Percentiles rank a stretch among this genome's conserved stretches.
Evolutionary conservation across 371 early-diverging fungal genomes (phyloP).

Genomic region (Encephalitozoon intestinalis): DNA sequence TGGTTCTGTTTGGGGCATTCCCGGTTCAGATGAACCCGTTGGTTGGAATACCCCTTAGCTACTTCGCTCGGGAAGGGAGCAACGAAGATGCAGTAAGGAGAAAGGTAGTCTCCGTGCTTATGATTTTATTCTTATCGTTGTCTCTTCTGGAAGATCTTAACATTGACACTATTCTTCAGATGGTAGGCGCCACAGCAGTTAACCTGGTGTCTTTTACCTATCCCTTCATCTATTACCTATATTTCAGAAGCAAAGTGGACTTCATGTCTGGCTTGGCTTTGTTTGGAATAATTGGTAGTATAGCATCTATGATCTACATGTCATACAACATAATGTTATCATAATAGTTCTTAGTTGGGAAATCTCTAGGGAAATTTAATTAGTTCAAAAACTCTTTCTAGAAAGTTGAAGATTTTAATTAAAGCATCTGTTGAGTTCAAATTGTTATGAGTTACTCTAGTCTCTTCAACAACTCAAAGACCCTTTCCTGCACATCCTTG

Average conservation of each 20-base stretch:
- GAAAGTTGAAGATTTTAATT: slow-evolving; percentile 9
- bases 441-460: neutral
- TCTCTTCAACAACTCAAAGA: slow-evolving; percentile 55
- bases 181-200: neutral
- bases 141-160: neutral
- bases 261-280: neutral
- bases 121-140: neutral
- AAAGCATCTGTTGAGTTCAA: slow-evolving; percentile 13
- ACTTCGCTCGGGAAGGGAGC: neutral
- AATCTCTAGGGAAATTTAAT: neutral
- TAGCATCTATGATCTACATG: slow-evolving; percentile 5
- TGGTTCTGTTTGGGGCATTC: slow-evolving; percentile 23
- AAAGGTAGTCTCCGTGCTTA: neutral
- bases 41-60: neutral
- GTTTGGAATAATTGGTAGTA: neutral
- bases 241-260: slow-evolving; percentile 21
- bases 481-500: slow-evolving; percentile 51
- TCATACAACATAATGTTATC: neutral
- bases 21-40: slow-evolving; percentile 32
- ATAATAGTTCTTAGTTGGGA: neutral
- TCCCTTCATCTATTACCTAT: slow-evolving; percentile 19
- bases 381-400: neutral
- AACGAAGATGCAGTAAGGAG: neutral
- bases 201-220: slow-evolving; percentile 8
- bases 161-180: neutral